phyloP scores from a whole-genome alignment of 345 rosid genomes.

The Lagerstroemia speciosa region DNA sequence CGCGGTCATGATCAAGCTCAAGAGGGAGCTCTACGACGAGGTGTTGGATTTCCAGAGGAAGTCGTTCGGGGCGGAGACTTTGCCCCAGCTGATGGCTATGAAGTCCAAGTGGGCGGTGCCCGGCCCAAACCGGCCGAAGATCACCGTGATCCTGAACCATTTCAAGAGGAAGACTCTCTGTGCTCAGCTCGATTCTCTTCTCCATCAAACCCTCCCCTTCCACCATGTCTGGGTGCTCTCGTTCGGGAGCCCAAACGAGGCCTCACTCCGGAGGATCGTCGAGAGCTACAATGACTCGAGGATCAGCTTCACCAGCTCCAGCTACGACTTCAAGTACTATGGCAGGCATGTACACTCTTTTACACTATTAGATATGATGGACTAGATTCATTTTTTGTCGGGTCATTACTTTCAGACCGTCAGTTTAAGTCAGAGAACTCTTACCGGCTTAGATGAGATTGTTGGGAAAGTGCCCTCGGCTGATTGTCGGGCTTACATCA shows the following conservation, averaged over 20 bases:
- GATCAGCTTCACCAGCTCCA: constrained; percentile 86
- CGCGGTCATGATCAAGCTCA: constrained; percentile 64
- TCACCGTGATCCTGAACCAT: constrained; percentile 86
- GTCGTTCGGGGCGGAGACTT: constrained; percentile 55
- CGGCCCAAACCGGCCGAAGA: constrained; percentile 54
- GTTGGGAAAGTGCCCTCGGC: too few relatives aligned
- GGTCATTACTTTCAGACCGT: too few relatives aligned
- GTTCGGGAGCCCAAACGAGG: constrained; percentile 84
- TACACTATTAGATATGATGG: too few relatives aligned
- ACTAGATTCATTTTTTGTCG: too few relatives aligned
- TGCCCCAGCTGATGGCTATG: constrained; percentile 63
- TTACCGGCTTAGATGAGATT: too few relatives aligned
- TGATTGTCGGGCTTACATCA: too few relatives aligned
- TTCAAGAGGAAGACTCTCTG: constrained; percentile 95
- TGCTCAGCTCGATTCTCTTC: constrained; percentile 78
- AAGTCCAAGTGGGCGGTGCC: constrained; percentile 71
- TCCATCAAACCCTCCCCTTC: constrained; percentile 82
- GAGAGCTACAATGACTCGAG: constrained; percentile 76
- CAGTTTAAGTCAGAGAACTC: too few relatives aligned
- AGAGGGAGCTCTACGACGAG: constrained; percentile 62
- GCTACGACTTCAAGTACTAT: constrained; percentile 91
- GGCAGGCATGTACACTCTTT: constrained; percentile 40
- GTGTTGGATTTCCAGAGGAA: constrained; percentile 51
- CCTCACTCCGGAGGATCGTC: constrained; percentile 55
- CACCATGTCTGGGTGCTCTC: constrained; percentile 92